Conservation (phyloP, 73 alveolate species). For the Paramecium sonneborni region DNA sequence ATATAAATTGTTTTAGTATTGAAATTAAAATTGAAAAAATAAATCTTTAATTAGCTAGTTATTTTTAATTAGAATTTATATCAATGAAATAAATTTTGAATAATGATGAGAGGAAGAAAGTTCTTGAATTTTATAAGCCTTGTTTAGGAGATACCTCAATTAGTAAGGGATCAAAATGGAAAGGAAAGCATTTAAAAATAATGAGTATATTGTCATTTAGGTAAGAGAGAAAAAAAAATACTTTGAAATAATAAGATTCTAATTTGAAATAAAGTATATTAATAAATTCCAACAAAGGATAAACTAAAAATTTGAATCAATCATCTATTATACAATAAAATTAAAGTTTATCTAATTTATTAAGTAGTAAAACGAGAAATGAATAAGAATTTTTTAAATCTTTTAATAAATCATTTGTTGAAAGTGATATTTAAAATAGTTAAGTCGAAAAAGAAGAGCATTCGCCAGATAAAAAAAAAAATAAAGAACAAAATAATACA, state of each 20-base stretch:
- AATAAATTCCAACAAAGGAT: neutral
- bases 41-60: neutral
- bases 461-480: neutral
- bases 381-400: neutral
- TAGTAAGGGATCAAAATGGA: neutral
- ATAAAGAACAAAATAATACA: neutral
- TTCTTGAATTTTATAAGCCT: neutral
- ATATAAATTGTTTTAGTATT: neutral
- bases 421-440: neutral
- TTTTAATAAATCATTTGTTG: slow-evolving; percentile 7
- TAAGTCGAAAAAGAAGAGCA: neutral
- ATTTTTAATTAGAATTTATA: neutral
- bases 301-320: neutral
- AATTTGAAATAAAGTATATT: neutral
- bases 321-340: neutral
- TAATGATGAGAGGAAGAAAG: neutral
- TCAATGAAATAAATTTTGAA: neutral
- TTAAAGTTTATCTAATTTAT: neutral
- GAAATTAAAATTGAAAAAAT: neutral
- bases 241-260: neutral
- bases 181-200: neutral
- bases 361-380: neutral
- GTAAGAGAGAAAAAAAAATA: neutral
- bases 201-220: neutral
- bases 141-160: neutral